Percentiles rank a stretch among this genome's conserved stretches.
phyloP scores from a whole-genome alignment of 495 filamentous ascomycete species.

The Cercophora samala region DNA sequence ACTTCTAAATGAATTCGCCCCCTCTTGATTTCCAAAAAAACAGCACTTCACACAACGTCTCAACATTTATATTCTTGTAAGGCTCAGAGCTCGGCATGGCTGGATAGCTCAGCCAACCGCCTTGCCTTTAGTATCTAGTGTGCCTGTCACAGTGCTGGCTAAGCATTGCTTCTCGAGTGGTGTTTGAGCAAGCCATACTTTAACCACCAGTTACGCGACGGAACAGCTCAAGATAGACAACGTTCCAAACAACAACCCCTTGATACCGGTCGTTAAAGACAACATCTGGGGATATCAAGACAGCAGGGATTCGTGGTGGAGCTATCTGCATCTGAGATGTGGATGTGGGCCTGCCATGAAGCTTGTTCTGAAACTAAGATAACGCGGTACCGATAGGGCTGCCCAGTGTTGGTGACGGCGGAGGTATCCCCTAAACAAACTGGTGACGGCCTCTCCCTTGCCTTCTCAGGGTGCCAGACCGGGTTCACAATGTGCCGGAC shows the following conservation, averaged over 20 bases:
- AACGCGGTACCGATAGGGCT: conserved; percentile 3
- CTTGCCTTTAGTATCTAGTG: too few species aligned
- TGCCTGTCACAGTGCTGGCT: too few species aligned
- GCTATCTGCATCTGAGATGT: not conserved
- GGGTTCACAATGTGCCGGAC: not conserved
- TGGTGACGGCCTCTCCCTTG: not conserved
- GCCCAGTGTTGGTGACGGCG: not conserved
- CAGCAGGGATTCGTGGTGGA: conserved; percentile 7
- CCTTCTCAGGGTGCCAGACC: not conserved
- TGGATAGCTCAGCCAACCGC: too few species aligned
- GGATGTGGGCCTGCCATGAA: conserved; percentile 9
- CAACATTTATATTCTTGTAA: too few species aligned
- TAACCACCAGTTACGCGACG: not conserved
- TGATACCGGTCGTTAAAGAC: not conserved
- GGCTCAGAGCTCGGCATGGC: too few species aligned
- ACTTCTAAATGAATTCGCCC: too few species aligned
- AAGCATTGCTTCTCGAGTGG: too few species aligned
- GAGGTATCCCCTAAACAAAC: conserved; percentile 10
- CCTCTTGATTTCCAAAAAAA: too few species aligned
- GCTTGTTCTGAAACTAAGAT: conserved; percentile 21
- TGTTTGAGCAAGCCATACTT: not conserved
- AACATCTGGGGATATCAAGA: not conserved
- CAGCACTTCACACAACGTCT: too few species aligned
- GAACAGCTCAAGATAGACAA: not conserved
- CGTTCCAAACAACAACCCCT: not conserved